phyloP scores from a whole-genome alignment of 179 eudicot species.

The Spergularia azorica region DNA sequence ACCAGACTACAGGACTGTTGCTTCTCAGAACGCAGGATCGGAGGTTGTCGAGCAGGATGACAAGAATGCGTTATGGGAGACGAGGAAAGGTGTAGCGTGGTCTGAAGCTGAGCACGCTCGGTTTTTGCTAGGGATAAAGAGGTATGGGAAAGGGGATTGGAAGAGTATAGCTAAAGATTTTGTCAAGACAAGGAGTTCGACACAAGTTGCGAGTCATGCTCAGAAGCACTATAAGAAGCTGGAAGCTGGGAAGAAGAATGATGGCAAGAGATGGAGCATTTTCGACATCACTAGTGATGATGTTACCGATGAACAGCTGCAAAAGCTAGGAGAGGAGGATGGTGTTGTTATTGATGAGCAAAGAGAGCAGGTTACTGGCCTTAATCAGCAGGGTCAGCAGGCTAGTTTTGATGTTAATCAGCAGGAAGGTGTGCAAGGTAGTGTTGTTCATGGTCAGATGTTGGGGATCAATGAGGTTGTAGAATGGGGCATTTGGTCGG shows the following conservation, averaged over 20 bases:
- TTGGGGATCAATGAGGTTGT: too few relatives aligned
- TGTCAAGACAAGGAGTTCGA: constrained; percentile 26
- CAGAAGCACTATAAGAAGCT: constrained; percentile 31
- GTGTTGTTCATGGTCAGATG: too few relatives aligned
- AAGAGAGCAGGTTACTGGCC: too few relatives aligned
- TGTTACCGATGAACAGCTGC: too few relatives aligned
- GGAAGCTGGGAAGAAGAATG: background rate
- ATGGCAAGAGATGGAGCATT: constrained; percentile 16
- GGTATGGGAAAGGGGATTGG: constrained; percentile 34
- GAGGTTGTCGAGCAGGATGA: background rate
- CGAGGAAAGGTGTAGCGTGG: constrained; percentile 23
- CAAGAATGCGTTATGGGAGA: constrained; percentile 6
- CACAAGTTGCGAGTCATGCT: constrained; percentile 39
- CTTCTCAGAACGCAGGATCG: too few relatives aligned
- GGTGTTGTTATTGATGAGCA: background rate
- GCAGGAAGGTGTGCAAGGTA: too few relatives aligned
- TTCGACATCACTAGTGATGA: constrained; percentile 14
- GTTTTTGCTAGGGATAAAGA: constrained; percentile 26
- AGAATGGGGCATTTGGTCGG: too few relatives aligned
- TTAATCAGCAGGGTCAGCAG: too few relatives aligned
- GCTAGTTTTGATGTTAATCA: too few relatives aligned
- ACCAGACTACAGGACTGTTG: constrained; percentile 2
- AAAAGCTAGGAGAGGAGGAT: too few relatives aligned
- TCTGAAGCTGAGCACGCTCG: constrained; percentile 25
- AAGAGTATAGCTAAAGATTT: constrained; percentile 25